Conservation (phyloP, 768 basidiomycete species). For the Termitomyces sp. region DNA sequence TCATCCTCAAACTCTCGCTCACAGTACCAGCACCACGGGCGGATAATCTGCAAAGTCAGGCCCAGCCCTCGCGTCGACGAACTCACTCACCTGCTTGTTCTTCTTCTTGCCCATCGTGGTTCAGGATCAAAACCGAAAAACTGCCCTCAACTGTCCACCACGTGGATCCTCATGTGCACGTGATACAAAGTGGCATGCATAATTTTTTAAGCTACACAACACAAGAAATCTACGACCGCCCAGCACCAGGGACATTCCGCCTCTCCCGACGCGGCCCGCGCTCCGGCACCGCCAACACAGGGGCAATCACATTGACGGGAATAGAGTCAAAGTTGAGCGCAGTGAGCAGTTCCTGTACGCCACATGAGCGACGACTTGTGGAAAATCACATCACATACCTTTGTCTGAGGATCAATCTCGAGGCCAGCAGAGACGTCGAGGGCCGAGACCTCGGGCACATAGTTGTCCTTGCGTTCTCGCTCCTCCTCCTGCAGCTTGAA, state of each 20-base stretch:
- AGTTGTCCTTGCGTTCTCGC: conserved; percentile 98
- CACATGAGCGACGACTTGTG: background rate
- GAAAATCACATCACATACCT: conserved; percentile 45
- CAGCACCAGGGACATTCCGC: conserved; percentile 80
- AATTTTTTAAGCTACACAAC: conserved; percentile 6
- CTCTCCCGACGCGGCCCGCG: conserved; percentile 70
- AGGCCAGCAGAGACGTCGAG: conserved; percentile 76
- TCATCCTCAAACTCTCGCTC: conserved; percentile 99
- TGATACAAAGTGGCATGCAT: conserved; percentile 8
- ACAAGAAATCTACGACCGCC: conserved; percentile 28
- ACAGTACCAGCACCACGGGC: conserved; percentile 99
- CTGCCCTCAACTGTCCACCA: background rate
- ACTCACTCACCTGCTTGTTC: conserved; percentile 43
- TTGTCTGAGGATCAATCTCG: conserved; percentile 90
- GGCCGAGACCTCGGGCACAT: conserved; percentile 96
- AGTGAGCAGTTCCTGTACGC: conserved; percentile 76
- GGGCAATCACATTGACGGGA: conserved; percentile 61
- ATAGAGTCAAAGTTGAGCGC: conserved; percentile 95
- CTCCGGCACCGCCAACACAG: conserved; percentile 61
- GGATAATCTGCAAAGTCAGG: conserved; percentile 51
- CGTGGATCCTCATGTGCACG: background rate
- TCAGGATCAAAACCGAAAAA: background rate
- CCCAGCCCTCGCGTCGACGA: background rate
- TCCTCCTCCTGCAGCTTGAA: conserved; percentile 99
- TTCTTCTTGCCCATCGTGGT: conserved; percentile 51